Evolutionary conservation across 805 yeast genomes (phyloP), one percentile per base, ranked within the genome.

Genomic region (Myxozyma nipponensis): DNA sequence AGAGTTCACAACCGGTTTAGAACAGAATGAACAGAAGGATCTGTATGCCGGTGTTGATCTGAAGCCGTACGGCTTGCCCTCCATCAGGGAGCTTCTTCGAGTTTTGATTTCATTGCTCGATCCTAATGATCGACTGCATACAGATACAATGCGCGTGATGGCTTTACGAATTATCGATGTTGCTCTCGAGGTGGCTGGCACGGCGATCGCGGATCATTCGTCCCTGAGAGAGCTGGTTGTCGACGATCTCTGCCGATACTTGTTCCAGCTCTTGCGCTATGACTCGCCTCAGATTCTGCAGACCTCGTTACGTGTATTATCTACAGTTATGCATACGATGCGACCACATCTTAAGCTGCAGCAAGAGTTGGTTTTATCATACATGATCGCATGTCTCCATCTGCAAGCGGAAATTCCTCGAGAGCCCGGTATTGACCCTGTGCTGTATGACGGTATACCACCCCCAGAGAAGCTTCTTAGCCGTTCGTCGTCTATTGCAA

Each of bases 111-210:
- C 93, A 1, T 79, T 90, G 67, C 74, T 90, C 30, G 82, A 93
- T 9, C 95, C 96, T 0, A 85, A 87, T 61, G 87, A 84, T 63
- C 79, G 79, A 61, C 88, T 86, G 61, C 93, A 88, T 62, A 86
- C 91, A 55, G 96, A 91, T 65, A 77, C 87, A 24, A 83, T 96
- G 0, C 78, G 95, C 49, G 83, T 86, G 13, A 81, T 91, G 69
- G 93, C 96, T 0, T 69, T 93, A 34, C 77, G 83, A 25, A 75
- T 91, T 37, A 73, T 93, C 37, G 82, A 81, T 47, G 82, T 84
- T 0, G 84, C 95, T 0, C 75, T 93, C 43, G 98, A 93, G 67
- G 82, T 86, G 3, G 74, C 88, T 9, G 96, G 96, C 2, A 70
- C 73, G 46, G 73, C 71, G 15, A 74, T 89, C 45, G 72, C 77